phyloP scores from a whole-genome alignment of 1,284 basidiomycete genomes.

The Singerocomus inundabilis region DNA sequence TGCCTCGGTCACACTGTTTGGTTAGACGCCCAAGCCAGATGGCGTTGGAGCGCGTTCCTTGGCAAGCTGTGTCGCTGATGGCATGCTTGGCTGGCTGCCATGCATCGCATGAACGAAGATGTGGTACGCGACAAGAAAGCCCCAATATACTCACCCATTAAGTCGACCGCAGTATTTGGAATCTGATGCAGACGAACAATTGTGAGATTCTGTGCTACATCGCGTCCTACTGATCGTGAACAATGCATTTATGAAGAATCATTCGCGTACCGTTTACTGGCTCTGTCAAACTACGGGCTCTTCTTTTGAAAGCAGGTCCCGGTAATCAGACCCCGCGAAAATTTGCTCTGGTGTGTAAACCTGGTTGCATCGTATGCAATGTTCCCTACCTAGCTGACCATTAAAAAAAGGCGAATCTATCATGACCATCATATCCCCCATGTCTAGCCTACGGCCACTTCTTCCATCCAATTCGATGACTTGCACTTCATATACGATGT shows the following conservation, averaged over 20 bases:
- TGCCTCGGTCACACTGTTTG: too few relatives aligned
- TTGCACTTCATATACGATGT: constrained; percentile 77
- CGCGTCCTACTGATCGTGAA: constrained; percentile 7
- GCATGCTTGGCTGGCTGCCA: too few relatives aligned
- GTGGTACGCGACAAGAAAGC: constrained; percentile 42
- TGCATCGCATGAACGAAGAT: constrained; percentile 60
- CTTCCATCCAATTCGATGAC: constrained; percentile 36
- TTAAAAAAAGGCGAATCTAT: constrained; percentile 59
- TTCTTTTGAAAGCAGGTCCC: constrained; percentile 76
- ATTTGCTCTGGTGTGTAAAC: constrained; percentile 54
- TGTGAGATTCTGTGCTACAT: constrained; percentile 44
- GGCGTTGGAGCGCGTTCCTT: too few relatives aligned
- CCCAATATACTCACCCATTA: neutral
- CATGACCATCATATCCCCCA: constrained; percentile 58
- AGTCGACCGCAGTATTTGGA: constrained; percentile 56
- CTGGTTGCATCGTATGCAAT: neutral
- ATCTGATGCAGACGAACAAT: constrained; percentile 81
- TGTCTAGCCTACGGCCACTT: constrained; percentile 40
- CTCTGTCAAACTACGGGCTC: constrained; percentile 69
- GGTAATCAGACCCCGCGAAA: constrained; percentile 67
- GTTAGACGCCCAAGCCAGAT: too few relatives aligned
- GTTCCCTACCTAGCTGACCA: too few relatives aligned
- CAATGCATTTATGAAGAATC: constrained; percentile 46
- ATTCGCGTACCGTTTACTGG: constrained; percentile 79
- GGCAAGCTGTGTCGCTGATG: too few relatives aligned